A percentile compares a stretch with the other conserved stretches of the same genome.
phyloP scores from a whole-genome alignment of 2,329 filamentous ascomycete genomes.

The Neonectria magnoliae region DNA sequence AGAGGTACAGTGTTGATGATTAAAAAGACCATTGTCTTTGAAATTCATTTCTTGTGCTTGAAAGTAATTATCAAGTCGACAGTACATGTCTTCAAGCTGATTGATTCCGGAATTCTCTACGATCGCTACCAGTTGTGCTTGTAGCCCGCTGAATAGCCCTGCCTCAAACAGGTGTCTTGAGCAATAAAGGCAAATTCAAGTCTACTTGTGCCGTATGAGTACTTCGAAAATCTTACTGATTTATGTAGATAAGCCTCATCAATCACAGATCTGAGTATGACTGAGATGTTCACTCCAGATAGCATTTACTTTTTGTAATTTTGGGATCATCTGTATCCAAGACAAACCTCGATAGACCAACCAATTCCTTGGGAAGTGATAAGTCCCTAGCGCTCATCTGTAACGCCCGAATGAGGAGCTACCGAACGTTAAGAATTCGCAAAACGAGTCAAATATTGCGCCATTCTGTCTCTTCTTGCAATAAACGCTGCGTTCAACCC shows the following conservation, averaged over 20 bases:
- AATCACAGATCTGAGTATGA: too few relatives aligned
- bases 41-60: neutral
- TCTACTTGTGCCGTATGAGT: too few relatives aligned
- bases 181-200: too few relatives aligned
- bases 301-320: neutral
- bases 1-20: neutral
- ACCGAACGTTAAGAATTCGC: slow-evolving; percentile 24
- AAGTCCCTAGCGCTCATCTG: slow-evolving; percentile 9
- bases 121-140: neutral
- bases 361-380: neutral
- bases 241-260: too few relatives aligned
- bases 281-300: too few relatives aligned
- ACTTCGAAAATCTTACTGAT: too few relatives aligned
- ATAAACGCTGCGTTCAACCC: neutral
- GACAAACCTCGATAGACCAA: neutral
- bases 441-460: slow-evolving; percentile 33
- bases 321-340: neutral
- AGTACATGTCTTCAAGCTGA: neutral
- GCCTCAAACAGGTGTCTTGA: too few relatives aligned
- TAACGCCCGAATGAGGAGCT: neutral
- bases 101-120: neutral
- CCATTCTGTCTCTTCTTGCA: slow-evolving; percentile 24
- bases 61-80: neutral
- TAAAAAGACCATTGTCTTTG: neutral
- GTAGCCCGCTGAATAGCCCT: too few relatives aligned